Conservation (phyloP, 345 rosid genomes). For the Eutrema yunnanense region DNA sequence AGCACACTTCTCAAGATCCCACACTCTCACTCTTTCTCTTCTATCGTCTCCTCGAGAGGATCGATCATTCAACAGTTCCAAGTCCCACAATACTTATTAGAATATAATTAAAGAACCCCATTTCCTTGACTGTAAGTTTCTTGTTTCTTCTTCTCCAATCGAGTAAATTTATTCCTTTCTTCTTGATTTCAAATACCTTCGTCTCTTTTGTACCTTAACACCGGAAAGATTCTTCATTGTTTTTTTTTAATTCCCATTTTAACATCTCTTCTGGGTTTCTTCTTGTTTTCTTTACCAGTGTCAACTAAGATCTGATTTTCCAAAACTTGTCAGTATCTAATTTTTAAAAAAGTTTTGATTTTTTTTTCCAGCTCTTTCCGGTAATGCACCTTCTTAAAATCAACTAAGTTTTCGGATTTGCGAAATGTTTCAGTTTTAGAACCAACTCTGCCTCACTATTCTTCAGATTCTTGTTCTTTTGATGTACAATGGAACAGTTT, state of each 20-base stretch:
- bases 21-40: conserved; percentile 2
- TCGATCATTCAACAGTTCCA: conserved; percentile 10
- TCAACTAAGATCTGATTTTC: conserved; percentile 7
- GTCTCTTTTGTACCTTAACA: background rate
- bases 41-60: conserved; percentile 8
- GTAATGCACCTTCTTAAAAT: background rate
- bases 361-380: background rate
- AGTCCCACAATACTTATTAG: background rate
- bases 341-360: background rate
- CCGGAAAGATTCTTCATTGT: background rate
- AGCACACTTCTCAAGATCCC: conserved; percentile 19
- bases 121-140: conserved; percentile 12
- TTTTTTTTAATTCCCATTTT: background rate
- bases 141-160: conserved; percentile 5
- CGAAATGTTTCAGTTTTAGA: background rate
- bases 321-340: background rate
- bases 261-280: background rate
- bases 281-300: background rate
- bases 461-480: background rate
- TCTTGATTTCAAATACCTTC: background rate
- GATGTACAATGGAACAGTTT: conserved; percentile 14
- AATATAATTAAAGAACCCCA: background rate
- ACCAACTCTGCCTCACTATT: background rate
- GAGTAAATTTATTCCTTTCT: background rate
- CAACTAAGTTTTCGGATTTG: background rate